Evolutionary conservation across 495 filamentous ascomycete genomes (phyloP).

Genomic region (Aspergillus mulundensis): DNA sequence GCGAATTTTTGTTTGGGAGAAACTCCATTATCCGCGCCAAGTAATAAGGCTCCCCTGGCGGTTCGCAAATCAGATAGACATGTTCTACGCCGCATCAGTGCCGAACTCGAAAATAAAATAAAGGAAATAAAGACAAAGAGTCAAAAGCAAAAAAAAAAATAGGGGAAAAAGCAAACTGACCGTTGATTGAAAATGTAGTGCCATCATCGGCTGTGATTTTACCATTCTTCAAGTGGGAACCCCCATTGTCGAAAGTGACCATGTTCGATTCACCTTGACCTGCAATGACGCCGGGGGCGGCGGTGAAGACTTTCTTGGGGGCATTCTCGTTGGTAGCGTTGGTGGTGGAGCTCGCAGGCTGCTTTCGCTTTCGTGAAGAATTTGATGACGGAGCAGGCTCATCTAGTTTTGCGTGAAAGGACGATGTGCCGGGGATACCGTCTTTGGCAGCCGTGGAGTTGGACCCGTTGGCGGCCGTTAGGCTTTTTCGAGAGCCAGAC

Average conservation of each 20-base stretch:
- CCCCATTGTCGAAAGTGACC: constrained; percentile 74
- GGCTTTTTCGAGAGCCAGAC: constrained; percentile 40
- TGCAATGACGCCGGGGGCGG: constrained; percentile 39
- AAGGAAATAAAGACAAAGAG: constrained; percentile 16
- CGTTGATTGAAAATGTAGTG: constrained; percentile 75
- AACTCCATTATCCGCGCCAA: constrained; percentile 98
- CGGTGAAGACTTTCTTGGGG: constrained; percentile 41
- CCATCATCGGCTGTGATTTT: constrained; percentile 88
- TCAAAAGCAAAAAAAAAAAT: constrained; percentile 13
- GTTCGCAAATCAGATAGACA: constrained; percentile 95
- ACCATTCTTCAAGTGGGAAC: constrained; percentile 66
- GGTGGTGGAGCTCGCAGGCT: constrained; percentile 50
- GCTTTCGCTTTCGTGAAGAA: constrained; percentile 74
- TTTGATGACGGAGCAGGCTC: constrained; percentile 32
- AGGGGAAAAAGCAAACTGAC: constrained; percentile 51
- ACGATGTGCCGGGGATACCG: constrained; percentile 60
- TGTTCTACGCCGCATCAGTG: constrained; percentile 63
- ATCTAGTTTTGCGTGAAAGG: constrained; percentile 52
- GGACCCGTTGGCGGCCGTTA: constrained; percentile 35
- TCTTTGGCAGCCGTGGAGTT: constrained; percentile 41
- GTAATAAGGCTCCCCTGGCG: constrained; percentile 97
- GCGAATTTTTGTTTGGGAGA: constrained; percentile 72
- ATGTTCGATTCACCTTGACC: constrained; percentile 63
- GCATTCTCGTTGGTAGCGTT: constrained; percentile 34
- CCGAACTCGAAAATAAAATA: constrained; percentile 3